These are phyloP conservation scores for Quillaja saponaria DNA, from an alignment of 306 rosid species.

Conservation along the genomic window DNA sequence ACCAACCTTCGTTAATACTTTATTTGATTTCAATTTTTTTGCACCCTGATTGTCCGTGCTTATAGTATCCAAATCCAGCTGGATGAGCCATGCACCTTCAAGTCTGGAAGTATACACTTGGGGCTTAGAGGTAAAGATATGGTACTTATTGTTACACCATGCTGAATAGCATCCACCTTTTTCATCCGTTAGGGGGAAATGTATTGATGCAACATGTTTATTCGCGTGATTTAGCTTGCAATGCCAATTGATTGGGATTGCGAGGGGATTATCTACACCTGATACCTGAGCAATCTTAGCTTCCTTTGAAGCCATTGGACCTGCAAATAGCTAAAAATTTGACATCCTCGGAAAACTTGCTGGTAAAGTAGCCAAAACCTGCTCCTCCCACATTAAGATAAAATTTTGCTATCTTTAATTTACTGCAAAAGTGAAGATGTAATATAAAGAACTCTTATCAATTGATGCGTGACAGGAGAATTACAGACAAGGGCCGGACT, in stretches of 20 bases:
- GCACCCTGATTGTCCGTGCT: constrained; percentile 6
- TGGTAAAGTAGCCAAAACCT: constrained; percentile 42
- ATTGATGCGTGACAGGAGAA: constrained; percentile 55
- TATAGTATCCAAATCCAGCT: constrained; percentile 62
- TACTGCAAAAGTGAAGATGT: background rate
- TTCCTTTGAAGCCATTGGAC: constrained; percentile 70
- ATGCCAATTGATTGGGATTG: constrained; percentile 80
- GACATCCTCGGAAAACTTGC: constrained; percentile 69
- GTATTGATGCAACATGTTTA: background rate
- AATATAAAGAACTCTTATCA: background rate
- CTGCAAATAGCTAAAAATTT: constrained; percentile 77
- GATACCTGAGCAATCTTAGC: constrained; percentile 60
- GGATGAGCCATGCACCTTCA: constrained; percentile 91
- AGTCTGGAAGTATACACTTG: constrained; percentile 86
- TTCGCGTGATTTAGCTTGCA: constrained; percentile 64
- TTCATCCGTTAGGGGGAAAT: constrained; percentile 15
- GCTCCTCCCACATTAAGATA: background rate
- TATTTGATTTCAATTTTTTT: background rate
- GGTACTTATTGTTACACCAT: constrained; percentile 45
- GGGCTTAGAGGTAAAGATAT: constrained; percentile 88
- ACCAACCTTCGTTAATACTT: no score
- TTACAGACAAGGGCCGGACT: constrained; percentile 67
- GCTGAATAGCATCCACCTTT: background rate
- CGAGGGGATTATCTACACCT: constrained; percentile 65
- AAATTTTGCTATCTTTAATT: background rate